Evolutionary conservation across 192 early-diverging fungal genomes (phyloP).

Genomic region (Rhizophlyctis rosea): DNA sequence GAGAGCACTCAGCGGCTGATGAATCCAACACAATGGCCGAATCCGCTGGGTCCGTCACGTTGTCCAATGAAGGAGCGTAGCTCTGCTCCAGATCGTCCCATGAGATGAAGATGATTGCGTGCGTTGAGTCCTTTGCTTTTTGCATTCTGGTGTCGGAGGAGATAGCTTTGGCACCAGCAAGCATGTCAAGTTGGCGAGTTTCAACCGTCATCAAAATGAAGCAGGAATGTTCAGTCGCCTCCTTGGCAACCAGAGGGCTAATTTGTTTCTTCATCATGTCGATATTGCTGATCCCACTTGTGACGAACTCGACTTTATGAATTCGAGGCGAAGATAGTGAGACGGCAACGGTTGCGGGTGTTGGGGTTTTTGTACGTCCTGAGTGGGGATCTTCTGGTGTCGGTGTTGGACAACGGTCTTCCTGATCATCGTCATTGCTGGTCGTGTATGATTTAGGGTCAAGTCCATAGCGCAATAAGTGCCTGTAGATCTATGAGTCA

Average conservation of each 20-base stretch:
- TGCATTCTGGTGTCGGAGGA: not conserved
- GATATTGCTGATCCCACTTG: constrained; percentile 11
- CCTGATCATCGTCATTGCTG: constrained; percentile 5
- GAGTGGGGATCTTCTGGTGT: constrained; percentile 21
- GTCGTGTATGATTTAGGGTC: not conserved
- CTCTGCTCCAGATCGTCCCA: not conserved
- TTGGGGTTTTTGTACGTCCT: constrained; percentile 8
- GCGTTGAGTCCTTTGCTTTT: not conserved
- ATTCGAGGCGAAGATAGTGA: too few relatives aligned
- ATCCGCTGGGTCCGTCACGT: not conserved
- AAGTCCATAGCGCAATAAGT: constrained; percentile 26
- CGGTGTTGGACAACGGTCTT: constrained; percentile 26
- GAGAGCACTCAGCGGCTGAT: not conserved
- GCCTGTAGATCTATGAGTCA: constrained; percentile 8
- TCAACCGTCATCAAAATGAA: not conserved
- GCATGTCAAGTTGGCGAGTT: not conserved
- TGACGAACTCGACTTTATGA: constrained; percentile 11
- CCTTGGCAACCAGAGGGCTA: not conserved
- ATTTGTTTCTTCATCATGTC: constrained; percentile 15
- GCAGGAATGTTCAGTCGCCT: not conserved
- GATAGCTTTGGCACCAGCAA: not conserved
- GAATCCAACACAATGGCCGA: not conserved
- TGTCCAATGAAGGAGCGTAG: not conserved
- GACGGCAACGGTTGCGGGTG: not conserved
- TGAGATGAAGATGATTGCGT: not conserved